A percentile compares a stretch with the other conserved stretches of the same genome.
phyloP scores from a whole-genome alignment of 352 stramenopile species.

The Globisporangium irregulare region DNA sequence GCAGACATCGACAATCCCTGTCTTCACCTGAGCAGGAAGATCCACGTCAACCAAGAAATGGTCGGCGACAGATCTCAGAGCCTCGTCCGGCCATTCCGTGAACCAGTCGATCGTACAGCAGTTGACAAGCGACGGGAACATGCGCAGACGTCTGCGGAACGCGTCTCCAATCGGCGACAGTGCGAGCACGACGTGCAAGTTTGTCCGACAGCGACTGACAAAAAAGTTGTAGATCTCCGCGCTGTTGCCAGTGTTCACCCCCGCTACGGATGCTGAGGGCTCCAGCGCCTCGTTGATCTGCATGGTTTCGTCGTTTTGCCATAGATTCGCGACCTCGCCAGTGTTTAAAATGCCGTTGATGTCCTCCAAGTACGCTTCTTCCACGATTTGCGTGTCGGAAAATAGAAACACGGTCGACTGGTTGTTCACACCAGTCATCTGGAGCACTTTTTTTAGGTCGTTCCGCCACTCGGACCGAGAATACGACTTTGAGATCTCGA shows the following conservation, averaged over 20 bases:
- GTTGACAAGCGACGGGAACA: conserved; percentile 96
- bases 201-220: conserved; percentile 86
- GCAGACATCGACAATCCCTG: conserved; percentile 92
- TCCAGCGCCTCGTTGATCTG: conserved; percentile 79
- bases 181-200: conserved; percentile 93
- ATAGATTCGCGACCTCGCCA: conserved; percentile 91
- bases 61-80: conserved; percentile 89
- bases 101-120: conserved; percentile 98
- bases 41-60: conserved; percentile 91
- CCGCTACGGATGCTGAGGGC: conserved; percentile 45
- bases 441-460: conserved; percentile 89
- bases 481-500: conserved; percentile 96
- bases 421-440: conserved; percentile 74
- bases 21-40: conserved; percentile 68
- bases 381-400: conserved; percentile 92
- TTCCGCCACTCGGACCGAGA: conserved; percentile 90
- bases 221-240: conserved; percentile 91
- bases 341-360: conserved; percentile 94
- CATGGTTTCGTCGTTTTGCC: conserved; percentile 87
- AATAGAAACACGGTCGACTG: conserved; percentile 92
- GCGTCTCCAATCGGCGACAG: conserved; percentile 93
- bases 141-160: conserved; percentile 91
- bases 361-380: conserved; percentile 91
- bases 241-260: conserved; percentile 70
- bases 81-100: conserved; percentile 93